Evolutionary conservation across 768 basidiomycete species (phyloP), one percentile per base, ranked within the genome.

Genomic region (Amanita subjunquillea): DNA sequence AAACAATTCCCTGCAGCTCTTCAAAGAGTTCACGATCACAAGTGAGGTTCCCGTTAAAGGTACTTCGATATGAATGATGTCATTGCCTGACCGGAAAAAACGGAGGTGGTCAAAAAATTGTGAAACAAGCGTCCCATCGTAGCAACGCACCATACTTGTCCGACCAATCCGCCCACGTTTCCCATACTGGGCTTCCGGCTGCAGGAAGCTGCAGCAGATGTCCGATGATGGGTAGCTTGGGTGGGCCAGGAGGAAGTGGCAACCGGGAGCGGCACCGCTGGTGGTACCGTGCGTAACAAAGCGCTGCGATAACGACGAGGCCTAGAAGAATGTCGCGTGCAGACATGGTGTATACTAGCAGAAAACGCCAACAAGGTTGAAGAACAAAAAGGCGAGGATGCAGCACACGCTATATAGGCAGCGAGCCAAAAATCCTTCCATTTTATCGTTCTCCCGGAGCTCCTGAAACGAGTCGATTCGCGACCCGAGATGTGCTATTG

Each of bases 1-100:
- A 20, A 76, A 64, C 0, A 76, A 62, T 1, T 76, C 74, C 6
- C 62, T 1, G 68, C 71, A 3, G 61, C 62, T 40, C 38, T 68
- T 57, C 23, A 62, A 58, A 9, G 65, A 65, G 46, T 71, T 71
- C 30, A 76, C 32, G 4, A 75, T 57, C 22, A 76, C 57, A 17
- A 74, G 55, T 30, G 63, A 57, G 6, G 58, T 58, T 3, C 71
- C 69, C 2, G 27, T 40, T 8, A 38, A 39, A 10, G 64, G 54
- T 7, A 61, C 60, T 23, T 62, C 55, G 25, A 68, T 17, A 52
- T 67, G 63, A 4, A 71, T 44, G 3, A 69, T 56, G 30, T 65
- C 65, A 15, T 64, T 66, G n/a, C 60, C 69, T 70, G 29, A 5
- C 6, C 17, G 17, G 17, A 17, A 38, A 36, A 37, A 17, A 15